Base-by-base conservation (phyloP, 306 rosid species). In the Albizia julibrissin region DNA sequence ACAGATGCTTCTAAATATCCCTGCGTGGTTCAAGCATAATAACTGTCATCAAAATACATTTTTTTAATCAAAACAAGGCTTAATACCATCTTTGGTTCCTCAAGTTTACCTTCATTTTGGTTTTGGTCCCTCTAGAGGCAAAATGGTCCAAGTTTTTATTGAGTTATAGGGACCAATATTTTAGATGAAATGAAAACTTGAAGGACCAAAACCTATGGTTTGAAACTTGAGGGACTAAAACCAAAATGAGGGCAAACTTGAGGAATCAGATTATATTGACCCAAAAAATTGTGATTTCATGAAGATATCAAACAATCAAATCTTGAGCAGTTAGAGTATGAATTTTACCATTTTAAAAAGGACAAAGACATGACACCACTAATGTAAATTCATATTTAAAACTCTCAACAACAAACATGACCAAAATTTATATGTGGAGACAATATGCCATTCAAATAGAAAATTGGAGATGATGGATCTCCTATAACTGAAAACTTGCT, bases 1-100 rank as follows among this genome's bases (percentile, higher is more conserved):
- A 83, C 86, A 76, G 92, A 90, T 87, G 94, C 99, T 83, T 95
- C 99, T 75, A 95, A 80, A 79, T 93, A 92, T 81, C 96, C 97
- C 98, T 95, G 69, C 21, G 61, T 73, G 82, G 83, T 73, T 77
- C 86, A 84, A 76, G 79, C 71, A 84, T 67, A 79, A 76, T 22
- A 84, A 73, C 61, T 31, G 69, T 87, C 83, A 87, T 76, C 49
- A 73, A 42, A 79, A 79, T 21, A 16, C 6, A 10, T 54, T 54
- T 54, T 54, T 1, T 47, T 29, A 47, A 47, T 54, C 24, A 19
- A 52, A 52, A 21, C 39, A 8, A 27, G 12, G 9, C 40, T 37
- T 37, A 37, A 37, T 37, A 37, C 40, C 40, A 5, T 37, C 40
- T 37, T 37, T 37, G 1, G 40, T 37, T 1, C 40, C 7, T 37